Base-by-base conservation (phyloP, 495 filamentous ascomycete species). In the Penicillium simplicissimum region DNA sequence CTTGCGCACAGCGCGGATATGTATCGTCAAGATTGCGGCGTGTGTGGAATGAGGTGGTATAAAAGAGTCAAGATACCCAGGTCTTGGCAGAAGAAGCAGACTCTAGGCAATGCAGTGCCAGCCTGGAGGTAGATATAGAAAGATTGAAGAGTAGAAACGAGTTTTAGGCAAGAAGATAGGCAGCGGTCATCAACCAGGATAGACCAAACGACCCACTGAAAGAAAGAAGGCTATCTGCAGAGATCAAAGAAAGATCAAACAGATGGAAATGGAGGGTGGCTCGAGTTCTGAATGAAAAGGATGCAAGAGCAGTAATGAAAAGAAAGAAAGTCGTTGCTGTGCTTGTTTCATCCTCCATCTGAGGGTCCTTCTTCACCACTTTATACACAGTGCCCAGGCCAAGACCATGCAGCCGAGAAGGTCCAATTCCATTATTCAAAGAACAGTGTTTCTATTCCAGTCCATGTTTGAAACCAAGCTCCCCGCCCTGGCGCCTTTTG, bases 401-500 rank as follows among this genome's bases (percentile, higher is more conserved):
- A 49, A 15, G 0, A 8, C 13, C n/a, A 10, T 49, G 8, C 23
- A 49, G 13, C 23, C 31, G n/a, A 11, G n/a, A 7, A 49, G 45
- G 28, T 45, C 8, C 23, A 34, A 52, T 14, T 8, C 36, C 4
- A 55, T 21, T 43, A 37, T 28, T 63, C 43, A 52, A 62, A 59
- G 59, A 38, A 11, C 31, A 25, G 52, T 69, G 51, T 60, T 64
- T 33, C 63, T 71, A 63, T 69, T 69, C 67, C 42, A 37, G 55
- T 36, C 36, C 37, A 55, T 25, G 28, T 58, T 4, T 69, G 68
- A 69, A 71, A 71, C 68, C 23, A 34, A 25, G 10, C 23, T 47
- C 47, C 47, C n/a, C n/a, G n/a, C n/a, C 35, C 28, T 40, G 25
- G 15, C 25, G 51, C 28, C 33, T 56, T 60, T 58, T 31, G 45